Conservation (phyloP, 345 rosid genomes). For the Cardamine occulta region DNA sequence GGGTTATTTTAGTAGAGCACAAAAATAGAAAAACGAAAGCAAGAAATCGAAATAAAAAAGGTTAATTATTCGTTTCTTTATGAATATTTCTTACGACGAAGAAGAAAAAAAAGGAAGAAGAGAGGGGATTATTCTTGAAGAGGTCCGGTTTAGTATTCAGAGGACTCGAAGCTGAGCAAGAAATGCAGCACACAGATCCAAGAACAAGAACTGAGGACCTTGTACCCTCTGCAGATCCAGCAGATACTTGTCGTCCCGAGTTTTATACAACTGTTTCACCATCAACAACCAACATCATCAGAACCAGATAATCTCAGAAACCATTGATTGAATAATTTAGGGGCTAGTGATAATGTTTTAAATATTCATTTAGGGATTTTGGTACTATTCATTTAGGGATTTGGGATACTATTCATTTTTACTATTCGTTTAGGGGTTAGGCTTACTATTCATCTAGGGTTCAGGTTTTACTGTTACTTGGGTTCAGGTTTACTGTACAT, state of each 20-base stretch:
- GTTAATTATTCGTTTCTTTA: slow-evolving; percentile 11
- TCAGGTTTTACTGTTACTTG: too few species aligned
- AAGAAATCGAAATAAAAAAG: not conserved
- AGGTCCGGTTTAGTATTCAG: slow-evolving; percentile 35
- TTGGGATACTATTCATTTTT: too few species aligned
- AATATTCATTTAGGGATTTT: too few species aligned
- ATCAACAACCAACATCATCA: slow-evolving; percentile 2
- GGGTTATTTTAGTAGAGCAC: slow-evolving; percentile 9
- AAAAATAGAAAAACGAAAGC: not conserved
- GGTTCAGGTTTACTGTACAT: too few species aligned
- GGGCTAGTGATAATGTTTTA: too few species aligned
- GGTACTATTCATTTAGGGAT: too few species aligned
- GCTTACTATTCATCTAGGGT: too few species aligned
- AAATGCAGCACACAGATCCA: slow-evolving; percentile 88
- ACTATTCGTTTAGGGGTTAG: too few species aligned
- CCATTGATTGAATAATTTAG: not conserved
- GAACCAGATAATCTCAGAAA: not conserved
- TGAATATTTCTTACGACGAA: slow-evolving; percentile 23
- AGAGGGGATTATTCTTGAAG: slow-evolving; percentile 33
- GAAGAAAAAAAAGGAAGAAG: not conserved
- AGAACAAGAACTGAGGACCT: slow-evolving; percentile 76
- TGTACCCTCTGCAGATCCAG: slow-evolving; percentile 77
- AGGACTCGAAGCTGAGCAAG: slow-evolving; percentile 78
- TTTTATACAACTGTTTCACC: slow-evolving; percentile 73
- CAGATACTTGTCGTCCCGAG: slow-evolving; percentile 76